Conservation (phyloP, 805 yeast species). For the Candida krabiensis region DNA sequence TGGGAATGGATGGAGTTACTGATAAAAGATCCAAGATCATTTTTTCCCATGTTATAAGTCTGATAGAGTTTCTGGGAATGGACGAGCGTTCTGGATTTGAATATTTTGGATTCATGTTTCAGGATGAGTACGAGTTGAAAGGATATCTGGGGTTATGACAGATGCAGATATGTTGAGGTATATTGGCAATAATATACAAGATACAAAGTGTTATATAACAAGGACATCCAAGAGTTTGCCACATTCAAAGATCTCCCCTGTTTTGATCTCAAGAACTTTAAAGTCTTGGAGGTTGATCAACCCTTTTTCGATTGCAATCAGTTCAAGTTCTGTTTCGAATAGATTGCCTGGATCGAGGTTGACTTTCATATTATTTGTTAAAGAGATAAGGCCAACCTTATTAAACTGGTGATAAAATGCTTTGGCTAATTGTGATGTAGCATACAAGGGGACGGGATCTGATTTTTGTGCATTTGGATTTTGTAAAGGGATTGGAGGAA, state of each 20-base stretch:
- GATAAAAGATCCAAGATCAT: constrained; percentile 17
- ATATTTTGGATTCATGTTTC: constrained; percentile 31
- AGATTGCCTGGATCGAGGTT: constrained; percentile 60
- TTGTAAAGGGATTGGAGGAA: constrained; percentile 36
- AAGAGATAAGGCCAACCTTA: constrained; percentile 57
- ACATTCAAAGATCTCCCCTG: constrained; percentile 70
- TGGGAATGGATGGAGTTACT: constrained; percentile 10
- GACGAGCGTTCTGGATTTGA: constrained; percentile 22
- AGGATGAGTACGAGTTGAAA: constrained; percentile 26
- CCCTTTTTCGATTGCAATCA: constrained; percentile 66
- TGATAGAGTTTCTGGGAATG: constrained; percentile 24
- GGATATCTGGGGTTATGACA: constrained; percentile 6
- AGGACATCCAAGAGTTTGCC: constrained; percentile 70
- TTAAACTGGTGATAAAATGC: constrained; percentile 38
- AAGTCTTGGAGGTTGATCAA: constrained; percentile 63
- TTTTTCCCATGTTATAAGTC: constrained; percentile 19
- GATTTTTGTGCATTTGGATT: constrained; percentile 13
- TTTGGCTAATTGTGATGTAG: constrained; percentile 27
- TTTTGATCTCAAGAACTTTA: constrained; percentile 57
- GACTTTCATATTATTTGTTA: constrained; percentile 64
- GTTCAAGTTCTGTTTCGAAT: constrained; percentile 59
- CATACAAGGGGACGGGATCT: constrained; percentile 32
- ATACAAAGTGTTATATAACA: constrained; percentile 37
- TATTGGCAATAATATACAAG: too few species aligned
- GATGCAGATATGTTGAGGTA: neutral